Evolutionary conservation across 768 basidiomycete species (phyloP).

Genomic region (Suillus ampliporus): DNA sequence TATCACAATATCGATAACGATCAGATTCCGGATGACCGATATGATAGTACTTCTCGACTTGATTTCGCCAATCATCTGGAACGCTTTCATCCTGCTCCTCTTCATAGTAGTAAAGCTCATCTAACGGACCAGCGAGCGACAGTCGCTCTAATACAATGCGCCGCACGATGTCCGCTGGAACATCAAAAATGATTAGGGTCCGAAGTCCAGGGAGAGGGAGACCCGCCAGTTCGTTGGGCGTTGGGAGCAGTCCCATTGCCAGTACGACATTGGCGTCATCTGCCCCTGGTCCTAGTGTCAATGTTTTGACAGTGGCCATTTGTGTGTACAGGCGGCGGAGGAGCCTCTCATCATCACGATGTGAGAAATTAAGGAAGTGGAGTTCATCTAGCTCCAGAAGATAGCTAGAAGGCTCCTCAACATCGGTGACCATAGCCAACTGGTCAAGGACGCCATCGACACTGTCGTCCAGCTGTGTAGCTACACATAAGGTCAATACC

Average conservation of each 20-base stretch:
- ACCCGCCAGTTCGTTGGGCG: not conserved
- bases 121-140: not conserved
- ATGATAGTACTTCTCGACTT: not conserved
- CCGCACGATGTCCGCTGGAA: not conserved
- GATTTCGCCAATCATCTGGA: not conserved
- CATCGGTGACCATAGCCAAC: not conserved
- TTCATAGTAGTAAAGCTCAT: not conserved
- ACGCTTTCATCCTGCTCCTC: not conserved
- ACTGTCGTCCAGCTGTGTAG: too few relatives aligned
- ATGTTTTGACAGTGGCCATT: not conserved
- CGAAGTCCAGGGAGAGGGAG: not conserved
- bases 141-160: not conserved
- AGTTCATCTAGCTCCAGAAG: not conserved
- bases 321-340: not conserved
- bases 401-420: not conserved
- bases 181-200: not conserved
- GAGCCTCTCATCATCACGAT: not conserved
- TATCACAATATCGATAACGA: too few relatives aligned
- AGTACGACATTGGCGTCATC: not conserved
- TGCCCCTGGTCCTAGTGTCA: not conserved
- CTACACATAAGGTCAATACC: not conserved
- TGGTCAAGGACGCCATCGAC: not conserved
- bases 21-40: not conserved
- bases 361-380: not conserved
- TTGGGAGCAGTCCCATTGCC: not conserved